A percentile compares a stretch with the other conserved stretches of the same genome.
Conservation (phyloP, 257 asterid genomes). For the Dorcoceras hygrometricum region DNA sequence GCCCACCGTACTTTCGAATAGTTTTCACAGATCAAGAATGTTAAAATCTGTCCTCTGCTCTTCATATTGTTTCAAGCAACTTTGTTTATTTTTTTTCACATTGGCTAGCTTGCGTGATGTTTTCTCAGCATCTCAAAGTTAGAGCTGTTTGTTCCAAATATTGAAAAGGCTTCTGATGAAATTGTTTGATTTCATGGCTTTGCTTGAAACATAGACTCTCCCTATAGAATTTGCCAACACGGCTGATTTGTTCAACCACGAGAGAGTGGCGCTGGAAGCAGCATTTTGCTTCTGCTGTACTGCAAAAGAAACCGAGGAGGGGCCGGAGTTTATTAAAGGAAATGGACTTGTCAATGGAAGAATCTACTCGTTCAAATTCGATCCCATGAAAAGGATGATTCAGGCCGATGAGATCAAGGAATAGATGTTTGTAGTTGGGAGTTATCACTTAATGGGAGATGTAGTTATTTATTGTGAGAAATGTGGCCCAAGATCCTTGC, state of each 20-base stretch:
- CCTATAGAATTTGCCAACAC: slow-evolving; percentile 6
- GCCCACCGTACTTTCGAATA: background rate
- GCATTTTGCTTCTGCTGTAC: slow-evolving; percentile 8
- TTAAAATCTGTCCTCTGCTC: slow-evolving; percentile 8
- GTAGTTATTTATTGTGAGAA: too few relatives aligned
- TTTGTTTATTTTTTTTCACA: too few relatives aligned
- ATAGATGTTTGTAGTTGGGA: background rate
- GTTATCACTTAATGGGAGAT: too few relatives aligned
- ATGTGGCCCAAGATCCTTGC: too few relatives aligned
- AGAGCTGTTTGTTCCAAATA: too few relatives aligned
- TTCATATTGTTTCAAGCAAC: too few relatives aligned
- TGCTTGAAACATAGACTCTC: slow-evolving; percentile 13
- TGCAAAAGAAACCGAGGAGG: slow-evolving; percentile 8
- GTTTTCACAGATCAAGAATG: slow-evolving; percentile 8
- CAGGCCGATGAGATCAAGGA: slow-evolving; percentile 15
- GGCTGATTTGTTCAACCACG: slow-evolving; percentile 8
- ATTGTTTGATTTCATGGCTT: too few relatives aligned
- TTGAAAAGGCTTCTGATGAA: too few relatives aligned
- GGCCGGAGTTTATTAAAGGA: slow-evolving; percentile 23
- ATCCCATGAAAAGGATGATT: slow-evolving; percentile 17
- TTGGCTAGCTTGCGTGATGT: too few relatives aligned
- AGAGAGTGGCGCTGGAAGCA: slow-evolving; percentile 18
- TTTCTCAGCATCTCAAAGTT: too few relatives aligned
- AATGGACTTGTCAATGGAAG: slow-evolving; percentile 15
- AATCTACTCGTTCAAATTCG: slow-evolving; percentile 27